Conservation (phyloP, 495 filamentous ascomycete species). For the Aspergillus asperescens region DNA sequence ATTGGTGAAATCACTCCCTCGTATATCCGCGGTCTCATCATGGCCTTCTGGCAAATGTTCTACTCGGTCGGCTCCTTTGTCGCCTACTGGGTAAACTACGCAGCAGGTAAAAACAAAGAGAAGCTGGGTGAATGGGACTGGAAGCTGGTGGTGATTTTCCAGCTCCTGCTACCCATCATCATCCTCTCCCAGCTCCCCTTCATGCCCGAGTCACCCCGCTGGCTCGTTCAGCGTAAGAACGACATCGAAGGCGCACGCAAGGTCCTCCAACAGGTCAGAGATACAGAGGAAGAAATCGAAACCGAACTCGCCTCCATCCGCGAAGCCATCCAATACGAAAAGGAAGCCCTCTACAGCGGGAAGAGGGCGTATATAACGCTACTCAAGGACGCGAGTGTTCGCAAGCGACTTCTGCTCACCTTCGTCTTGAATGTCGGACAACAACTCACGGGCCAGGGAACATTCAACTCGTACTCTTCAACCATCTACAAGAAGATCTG, state of each 20-base stretch:
- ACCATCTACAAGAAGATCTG: constrained; percentile 61
- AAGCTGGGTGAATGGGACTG: constrained; percentile 56
- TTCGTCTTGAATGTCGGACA: constrained; percentile 56
- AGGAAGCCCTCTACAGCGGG: constrained; percentile 52
- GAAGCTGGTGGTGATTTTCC: constrained; percentile 59
- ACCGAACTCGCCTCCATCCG: constrained; percentile 51
- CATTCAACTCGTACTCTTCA: constrained; percentile 57
- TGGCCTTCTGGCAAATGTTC: constrained; percentile 64
- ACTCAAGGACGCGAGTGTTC: constrained; percentile 55
- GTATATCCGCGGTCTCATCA: constrained; percentile 56
- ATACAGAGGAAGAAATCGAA: constrained; percentile 55
- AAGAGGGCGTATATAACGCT: constrained; percentile 55
- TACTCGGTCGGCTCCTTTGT: constrained; percentile 60
- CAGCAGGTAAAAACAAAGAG: constrained; percentile 44
- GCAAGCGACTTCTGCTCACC: constrained; percentile 51
- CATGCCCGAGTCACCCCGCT: constrained; percentile 55
- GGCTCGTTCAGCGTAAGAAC: constrained; percentile 49
- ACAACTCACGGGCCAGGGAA: constrained; percentile 57
- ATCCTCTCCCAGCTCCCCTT: constrained; percentile 49
- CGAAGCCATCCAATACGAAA: constrained; percentile 22
- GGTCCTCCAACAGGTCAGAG: constrained; percentile 47
- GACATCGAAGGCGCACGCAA: constrained; percentile 50
- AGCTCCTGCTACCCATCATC: constrained; percentile 50
- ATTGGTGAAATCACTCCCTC: constrained; percentile 56
- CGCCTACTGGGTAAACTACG: constrained; percentile 58